Evolutionary conservation across 2,329 filamentous ascomycete species (phyloP).

Genomic region (Juglanconis oblonga): DNA sequence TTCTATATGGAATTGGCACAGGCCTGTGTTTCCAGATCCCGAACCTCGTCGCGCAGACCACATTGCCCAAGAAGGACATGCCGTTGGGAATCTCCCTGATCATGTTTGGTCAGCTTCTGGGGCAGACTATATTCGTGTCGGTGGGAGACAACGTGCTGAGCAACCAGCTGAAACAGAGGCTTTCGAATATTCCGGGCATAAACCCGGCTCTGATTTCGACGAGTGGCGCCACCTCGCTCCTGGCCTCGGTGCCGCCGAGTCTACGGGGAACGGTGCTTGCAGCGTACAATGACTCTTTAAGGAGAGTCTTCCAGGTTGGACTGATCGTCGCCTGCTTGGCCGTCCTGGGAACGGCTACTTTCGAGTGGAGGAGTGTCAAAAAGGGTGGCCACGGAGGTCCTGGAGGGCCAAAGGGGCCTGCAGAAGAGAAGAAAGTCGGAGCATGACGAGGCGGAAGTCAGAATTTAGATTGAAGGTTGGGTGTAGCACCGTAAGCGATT

Average conservation of each 20-base stretch:
- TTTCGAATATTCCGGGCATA: conserved; percentile 31
- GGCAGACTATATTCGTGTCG: conserved; percentile 44
- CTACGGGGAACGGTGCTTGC: conserved; percentile 46
- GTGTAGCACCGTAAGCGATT: too few species aligned
- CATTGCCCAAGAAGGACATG: conserved; percentile 40
- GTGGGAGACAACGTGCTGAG: conserved; percentile 41
- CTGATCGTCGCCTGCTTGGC: conserved; percentile 48
- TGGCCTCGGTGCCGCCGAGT: conserved; percentile 41
- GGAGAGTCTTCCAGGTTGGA: conserved; percentile 53
- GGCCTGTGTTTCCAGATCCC: conserved; percentile 34
- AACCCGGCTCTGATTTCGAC: conserved; percentile 31
- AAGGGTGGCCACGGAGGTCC: background rate
- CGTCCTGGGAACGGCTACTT: conserved; percentile 47
- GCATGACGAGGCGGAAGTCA: too few species aligned
- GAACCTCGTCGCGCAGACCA: conserved; percentile 39
- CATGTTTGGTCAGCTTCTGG: conserved; percentile 45
- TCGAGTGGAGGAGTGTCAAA: conserved; percentile 53
- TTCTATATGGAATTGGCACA: conserved; percentile 33
- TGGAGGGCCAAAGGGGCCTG: too few species aligned
- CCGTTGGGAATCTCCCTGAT: conserved; percentile 42
- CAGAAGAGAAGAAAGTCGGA: too few species aligned
- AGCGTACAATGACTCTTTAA: conserved; percentile 56
- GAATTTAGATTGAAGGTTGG: too few species aligned
- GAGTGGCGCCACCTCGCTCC: conserved; percentile 48
- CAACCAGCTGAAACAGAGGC: conserved; percentile 30